phyloP scores from a whole-genome alignment of 352 stramenopile species.

The Albugo candida region DNA sequence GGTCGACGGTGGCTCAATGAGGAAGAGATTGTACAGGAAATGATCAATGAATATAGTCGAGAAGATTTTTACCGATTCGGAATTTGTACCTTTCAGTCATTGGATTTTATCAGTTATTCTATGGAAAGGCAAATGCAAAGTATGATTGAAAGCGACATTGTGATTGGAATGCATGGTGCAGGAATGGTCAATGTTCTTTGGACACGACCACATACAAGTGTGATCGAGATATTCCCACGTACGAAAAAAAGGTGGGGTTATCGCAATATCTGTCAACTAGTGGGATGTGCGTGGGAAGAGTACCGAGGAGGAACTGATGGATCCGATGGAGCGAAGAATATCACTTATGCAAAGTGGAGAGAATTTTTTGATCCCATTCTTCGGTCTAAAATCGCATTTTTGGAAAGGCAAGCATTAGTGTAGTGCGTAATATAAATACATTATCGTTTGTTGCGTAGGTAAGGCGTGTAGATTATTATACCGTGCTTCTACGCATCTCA shows the following conservation, averaged over 20 bases:
- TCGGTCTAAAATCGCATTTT: not conserved
- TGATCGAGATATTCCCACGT: constrained; percentile 62
- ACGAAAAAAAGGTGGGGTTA: constrained; percentile 35
- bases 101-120: constrained; percentile 43
- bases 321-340: constrained; percentile 30
- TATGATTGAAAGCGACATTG: constrained; percentile 43
- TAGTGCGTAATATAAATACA: no score
- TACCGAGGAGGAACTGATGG: constrained; percentile 14
- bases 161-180: constrained; percentile 68
- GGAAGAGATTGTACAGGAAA: constrained; percentile 23
- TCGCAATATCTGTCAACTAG: constrained; percentile 51
- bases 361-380: constrained; percentile 32
- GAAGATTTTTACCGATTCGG: constrained; percentile 8
- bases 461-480: no score
- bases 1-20: constrained; percentile 51
- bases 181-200: constrained; percentile 62
- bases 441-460: no score
- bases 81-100: constrained; percentile 12
- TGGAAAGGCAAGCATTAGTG: no score
- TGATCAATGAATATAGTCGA: constrained; percentile 11
- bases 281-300: constrained; percentile 42
- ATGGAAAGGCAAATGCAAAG: constrained; percentile 39
- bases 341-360: constrained; percentile 29
- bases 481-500: no score
- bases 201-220: constrained; percentile 17